A percentile compares a stretch with the other conserved stretches of the same genome.
Evolutionary conservation across 2,329 filamentous ascomycete genomes (phyloP).

Genomic region (Stylonectria norvegica): DNA sequence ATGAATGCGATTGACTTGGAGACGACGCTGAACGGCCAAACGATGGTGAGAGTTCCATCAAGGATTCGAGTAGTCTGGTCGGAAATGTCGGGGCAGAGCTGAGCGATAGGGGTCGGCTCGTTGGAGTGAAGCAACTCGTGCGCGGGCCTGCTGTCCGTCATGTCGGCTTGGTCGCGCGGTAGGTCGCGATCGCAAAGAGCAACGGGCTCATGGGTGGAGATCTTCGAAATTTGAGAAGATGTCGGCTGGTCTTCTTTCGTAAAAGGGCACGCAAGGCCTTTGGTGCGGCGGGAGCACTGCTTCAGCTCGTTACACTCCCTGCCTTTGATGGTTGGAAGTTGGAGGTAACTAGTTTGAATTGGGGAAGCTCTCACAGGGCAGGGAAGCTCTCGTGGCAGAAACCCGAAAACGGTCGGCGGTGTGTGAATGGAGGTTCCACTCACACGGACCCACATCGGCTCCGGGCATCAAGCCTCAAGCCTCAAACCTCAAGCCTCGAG

Average conservation of each 20-base stretch:
- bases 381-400: conserved; percentile 21
- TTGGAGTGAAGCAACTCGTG: conserved; percentile 26
- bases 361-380: conserved; percentile 5
- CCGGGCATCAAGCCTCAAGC: too few species aligned
- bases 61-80: conserved; percentile 46
- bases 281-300: too few species aligned
- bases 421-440: too few species aligned
- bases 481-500: too few species aligned
- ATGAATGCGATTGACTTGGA: conserved; percentile 72
- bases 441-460: too few species aligned
- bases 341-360: too few species aligned
- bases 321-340: too few species aligned
- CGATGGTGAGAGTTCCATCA: conserved; percentile 73
- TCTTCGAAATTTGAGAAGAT: too few species aligned
- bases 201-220: too few species aligned
- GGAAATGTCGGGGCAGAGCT: conserved; percentile 48
- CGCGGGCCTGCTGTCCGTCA: conserved; percentile 23
- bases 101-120: conserved; percentile 51
- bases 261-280: too few species aligned
- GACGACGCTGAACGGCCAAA: conserved; percentile 87
- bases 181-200: not conserved
- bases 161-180: conserved; percentile 3
- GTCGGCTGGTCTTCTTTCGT: too few species aligned
- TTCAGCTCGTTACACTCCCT: too few species aligned
- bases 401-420: conserved; percentile 21